phyloP scores from a whole-genome alignment of 176 grass and related monocot genomes.

The Raddia distichophylla region DNA sequence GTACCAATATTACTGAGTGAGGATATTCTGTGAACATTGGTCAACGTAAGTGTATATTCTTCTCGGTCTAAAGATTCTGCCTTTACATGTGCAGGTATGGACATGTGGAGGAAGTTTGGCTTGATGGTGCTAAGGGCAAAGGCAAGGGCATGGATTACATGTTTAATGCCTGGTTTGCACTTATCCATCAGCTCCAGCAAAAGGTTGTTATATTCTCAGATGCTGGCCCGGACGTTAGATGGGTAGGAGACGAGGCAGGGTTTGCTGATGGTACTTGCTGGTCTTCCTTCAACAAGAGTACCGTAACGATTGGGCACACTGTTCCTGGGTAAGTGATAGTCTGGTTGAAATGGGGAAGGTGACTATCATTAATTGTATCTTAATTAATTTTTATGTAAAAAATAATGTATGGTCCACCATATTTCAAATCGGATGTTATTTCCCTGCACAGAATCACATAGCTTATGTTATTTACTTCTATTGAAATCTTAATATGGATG shows the following conservation, averaged over 20 bases:
- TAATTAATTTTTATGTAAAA: not conserved
- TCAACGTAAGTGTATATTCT: not conserved
- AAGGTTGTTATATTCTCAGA: slow-evolving; percentile 86
- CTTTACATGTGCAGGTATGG: slow-evolving; percentile 68
- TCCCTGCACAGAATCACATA: not conserved
- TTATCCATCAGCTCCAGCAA: slow-evolving; percentile 89
- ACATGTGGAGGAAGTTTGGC: slow-evolving; percentile 81
- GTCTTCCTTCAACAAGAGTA: slow-evolving; percentile 83
- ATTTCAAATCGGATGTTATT: not conserved
- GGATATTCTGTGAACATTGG: not conserved
- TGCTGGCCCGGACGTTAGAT: slow-evolving; percentile 81
- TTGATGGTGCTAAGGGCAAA: slow-evolving; percentile 87
- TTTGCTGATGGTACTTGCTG: slow-evolving; percentile 70
- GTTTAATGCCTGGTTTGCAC: slow-evolving; percentile 81
- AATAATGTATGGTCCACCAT: not conserved
- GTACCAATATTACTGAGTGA: not conserved
- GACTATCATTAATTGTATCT: slow-evolving; percentile 8
- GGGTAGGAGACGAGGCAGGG: slow-evolving; percentile 83
- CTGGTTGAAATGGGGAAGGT: not conserved
- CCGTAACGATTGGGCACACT: slow-evolving; percentile 65
- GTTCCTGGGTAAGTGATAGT: slow-evolving; percentile 57
- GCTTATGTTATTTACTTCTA: not conserved
- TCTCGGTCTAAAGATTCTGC: slow-evolving; percentile 12
- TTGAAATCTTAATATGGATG: slow-evolving; percentile 25
- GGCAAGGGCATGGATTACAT: slow-evolving; percentile 67